Conservation (phyloP, 305 asterid species). For the Rubia peregrina region DNA sequence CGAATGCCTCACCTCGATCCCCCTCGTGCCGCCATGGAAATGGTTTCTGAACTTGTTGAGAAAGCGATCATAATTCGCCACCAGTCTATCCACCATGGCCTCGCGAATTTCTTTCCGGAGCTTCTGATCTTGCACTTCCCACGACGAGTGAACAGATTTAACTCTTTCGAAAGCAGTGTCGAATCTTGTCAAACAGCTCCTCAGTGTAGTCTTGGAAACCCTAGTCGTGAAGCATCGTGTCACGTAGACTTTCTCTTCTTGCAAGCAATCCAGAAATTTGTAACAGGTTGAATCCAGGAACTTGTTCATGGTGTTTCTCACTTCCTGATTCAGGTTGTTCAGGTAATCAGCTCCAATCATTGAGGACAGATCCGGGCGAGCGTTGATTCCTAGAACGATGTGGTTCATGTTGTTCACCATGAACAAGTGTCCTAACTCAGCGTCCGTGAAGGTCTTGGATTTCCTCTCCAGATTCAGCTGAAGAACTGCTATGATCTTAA, state of each 20-base stretch:
- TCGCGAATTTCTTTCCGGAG: slow-evolving; percentile 35
- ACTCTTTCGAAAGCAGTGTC: slow-evolving; percentile 32
- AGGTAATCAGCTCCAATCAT: slow-evolving; percentile 36
- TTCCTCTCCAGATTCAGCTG: slow-evolving; percentile 31
- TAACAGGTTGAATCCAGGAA: slow-evolving; percentile 27
- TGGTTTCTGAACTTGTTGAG: slow-evolving; percentile 26
- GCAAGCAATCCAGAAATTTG: slow-evolving; percentile 35
- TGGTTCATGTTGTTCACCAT: slow-evolving; percentile 50
- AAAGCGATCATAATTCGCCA: slow-evolving; percentile 29
- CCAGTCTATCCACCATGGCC: slow-evolving; percentile 24
- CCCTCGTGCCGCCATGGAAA: slow-evolving; percentile 17
- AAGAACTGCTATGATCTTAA: slow-evolving; percentile 34
- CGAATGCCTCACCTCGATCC: slow-evolving; percentile 29
- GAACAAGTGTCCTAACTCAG: slow-evolving; percentile 30
- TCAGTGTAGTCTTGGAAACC: slow-evolving; percentile 28
- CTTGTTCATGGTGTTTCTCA: slow-evolving; percentile 16
- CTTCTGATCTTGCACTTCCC: slow-evolving; percentile 35
- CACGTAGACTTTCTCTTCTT: slow-evolving; percentile 27
- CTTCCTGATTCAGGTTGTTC: slow-evolving; percentile 16
- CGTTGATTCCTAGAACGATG: slow-evolving; percentile 29
- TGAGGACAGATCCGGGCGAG: slow-evolving; percentile 23
- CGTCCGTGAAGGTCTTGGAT: slow-evolving; percentile 19
- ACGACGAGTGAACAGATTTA: slow-evolving; percentile 12
- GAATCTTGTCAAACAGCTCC: slow-evolving; percentile 29
- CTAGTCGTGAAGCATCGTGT: slow-evolving; percentile 20